Base-by-base conservation (phyloP, 805 yeast genomes). In the Candida gorgasii region DNA sequence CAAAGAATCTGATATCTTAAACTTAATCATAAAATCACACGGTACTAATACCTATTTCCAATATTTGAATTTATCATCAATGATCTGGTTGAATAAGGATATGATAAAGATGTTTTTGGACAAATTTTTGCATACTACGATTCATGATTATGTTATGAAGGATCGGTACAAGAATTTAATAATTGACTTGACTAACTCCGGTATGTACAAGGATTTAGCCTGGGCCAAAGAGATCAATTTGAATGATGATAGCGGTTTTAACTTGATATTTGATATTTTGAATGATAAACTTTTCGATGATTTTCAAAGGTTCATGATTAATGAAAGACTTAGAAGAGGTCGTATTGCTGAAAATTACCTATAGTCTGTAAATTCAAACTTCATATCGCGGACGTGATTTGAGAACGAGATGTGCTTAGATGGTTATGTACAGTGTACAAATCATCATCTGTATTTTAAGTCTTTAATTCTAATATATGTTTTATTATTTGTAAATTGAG, bases 401-500 rank as follows among this genome's bases (percentile, higher is more conserved):
- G n/a, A n/a, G n/a, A n/a, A n/a, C n/a, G n/a, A n/a, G n/a, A n/a
- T n/a, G n/a, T n/a, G n/a, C n/a, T n/a, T n/a, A n/a, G n/a, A n/a
- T n/a, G n/a, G n/a, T n/a, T n/a, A n/a, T n/a, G n/a, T n/a, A n/a
- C n/a, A n/a, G n/a, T n/a, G n/a, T n/a, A n/a, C n/a, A n/a, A n/a
- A n/a, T n/a, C n/a, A n/a, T n/a, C n/a, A 26, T n/a, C n/a, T n/a
- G n/a, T n/a, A n/a, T n/a, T n/a, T n/a, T n/a, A n/a, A n/a, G n/a
- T 20, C 6, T 44, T 75, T 72, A 5, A 82, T 79, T 36, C 63
- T 69, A 97, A 89, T 90, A 38, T 84, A 75, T 12, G 75, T 61
- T 53, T 78, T 82, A 40, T 72, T 75, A 38, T 87, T 78, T 1
- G 97, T 90, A 61, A 89, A 84, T 35, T 50, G n/a, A n/a, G n/a